phyloP scores from a whole-genome alignment of 805 yeast species.

The Yamadazyma nakazawae region DNA sequence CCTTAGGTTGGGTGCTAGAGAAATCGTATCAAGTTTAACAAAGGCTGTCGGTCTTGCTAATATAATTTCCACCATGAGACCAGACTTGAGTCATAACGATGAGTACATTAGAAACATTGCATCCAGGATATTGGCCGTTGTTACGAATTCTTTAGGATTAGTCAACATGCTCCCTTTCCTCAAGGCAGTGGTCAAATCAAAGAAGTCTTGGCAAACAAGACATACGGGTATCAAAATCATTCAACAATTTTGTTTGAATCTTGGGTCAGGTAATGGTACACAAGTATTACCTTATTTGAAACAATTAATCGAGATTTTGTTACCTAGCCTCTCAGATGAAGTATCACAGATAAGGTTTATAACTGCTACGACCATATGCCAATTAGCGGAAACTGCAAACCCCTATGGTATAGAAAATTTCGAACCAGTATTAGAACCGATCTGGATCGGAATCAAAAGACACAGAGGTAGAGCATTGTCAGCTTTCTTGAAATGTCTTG shows the following conservation, averaged over 20 bases:
- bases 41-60: conserved; percentile 80
- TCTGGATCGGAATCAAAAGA: conserved; percentile 74
- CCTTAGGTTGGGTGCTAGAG: conserved; percentile 77
- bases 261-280: conserved; percentile 58
- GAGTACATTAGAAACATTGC: conserved; percentile 76
- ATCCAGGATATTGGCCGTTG: conserved; percentile 78
- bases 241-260: conserved; percentile 66
- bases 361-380: conserved; percentile 68
- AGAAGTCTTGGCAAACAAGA: conserved; percentile 76
- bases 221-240: conserved; percentile 78
- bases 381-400: conserved; percentile 73
- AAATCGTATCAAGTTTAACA: conserved; percentile 68
- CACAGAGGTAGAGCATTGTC: conserved; percentile 80
- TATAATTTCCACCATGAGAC: conserved; percentile 74
- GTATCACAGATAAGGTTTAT: conserved; percentile 62
- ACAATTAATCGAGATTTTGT: conserved; percentile 59
- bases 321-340: conserved; percentile 61
- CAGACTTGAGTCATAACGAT: conserved; percentile 79
- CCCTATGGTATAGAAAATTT: conserved; percentile 93
- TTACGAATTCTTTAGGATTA: conserved; percentile 75
- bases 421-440: conserved; percentile 65
- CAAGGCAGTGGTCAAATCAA: conserved; percentile 72
- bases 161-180: conserved; percentile 72
- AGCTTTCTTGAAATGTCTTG: conserved; percentile 72
- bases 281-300: conserved; percentile 66